These are phyloP conservation scores for Hypomyces rosellus DNA, from an alignment of 2,329 filamentous ascomycete genomes.

Conservation along the genomic window DNA sequence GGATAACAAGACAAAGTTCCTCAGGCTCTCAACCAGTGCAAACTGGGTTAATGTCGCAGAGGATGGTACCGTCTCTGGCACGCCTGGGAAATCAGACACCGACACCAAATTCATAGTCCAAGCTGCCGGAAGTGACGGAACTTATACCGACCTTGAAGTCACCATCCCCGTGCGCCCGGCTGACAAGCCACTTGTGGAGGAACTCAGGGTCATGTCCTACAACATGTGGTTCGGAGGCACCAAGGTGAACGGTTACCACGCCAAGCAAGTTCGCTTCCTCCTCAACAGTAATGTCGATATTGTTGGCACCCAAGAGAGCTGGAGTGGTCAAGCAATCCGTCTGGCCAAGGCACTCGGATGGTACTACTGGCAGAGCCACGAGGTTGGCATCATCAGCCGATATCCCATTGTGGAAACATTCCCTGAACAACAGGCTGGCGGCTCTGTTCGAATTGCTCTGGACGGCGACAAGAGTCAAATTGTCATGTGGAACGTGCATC, in stretches of 20 bases:
- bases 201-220: constrained; percentile 30
- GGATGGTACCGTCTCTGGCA: constrained; percentile 31
- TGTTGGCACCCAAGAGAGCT: constrained; percentile 33
- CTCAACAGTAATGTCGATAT: constrained; percentile 27
- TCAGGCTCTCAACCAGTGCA: constrained; percentile 16
- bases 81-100: constrained; percentile 17
- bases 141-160: constrained; percentile 22
- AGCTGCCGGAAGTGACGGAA: constrained; percentile 20
- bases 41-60: constrained; percentile 28
- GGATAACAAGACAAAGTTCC: constrained; percentile 21
- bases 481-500: constrained; percentile 31
- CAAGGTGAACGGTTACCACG: constrained; percentile 29
- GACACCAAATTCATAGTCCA: constrained; percentile 21
- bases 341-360: constrained; percentile 34
- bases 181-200: constrained; percentile 24
- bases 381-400: constrained; percentile 30
- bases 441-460: constrained; percentile 29
- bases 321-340: constrained; percentile 23
- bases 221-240: constrained; percentile 37
- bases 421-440: constrained; percentile 21
- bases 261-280: constrained; percentile 34
- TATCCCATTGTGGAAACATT: constrained; percentile 31
- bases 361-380: constrained; percentile 29
- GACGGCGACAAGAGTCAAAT: constrained; percentile 25
- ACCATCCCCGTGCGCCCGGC: constrained; percentile 26